Conservation (phyloP, 2,329 filamentous ascomycete genomes). For the Knufia fluminis region DNA sequence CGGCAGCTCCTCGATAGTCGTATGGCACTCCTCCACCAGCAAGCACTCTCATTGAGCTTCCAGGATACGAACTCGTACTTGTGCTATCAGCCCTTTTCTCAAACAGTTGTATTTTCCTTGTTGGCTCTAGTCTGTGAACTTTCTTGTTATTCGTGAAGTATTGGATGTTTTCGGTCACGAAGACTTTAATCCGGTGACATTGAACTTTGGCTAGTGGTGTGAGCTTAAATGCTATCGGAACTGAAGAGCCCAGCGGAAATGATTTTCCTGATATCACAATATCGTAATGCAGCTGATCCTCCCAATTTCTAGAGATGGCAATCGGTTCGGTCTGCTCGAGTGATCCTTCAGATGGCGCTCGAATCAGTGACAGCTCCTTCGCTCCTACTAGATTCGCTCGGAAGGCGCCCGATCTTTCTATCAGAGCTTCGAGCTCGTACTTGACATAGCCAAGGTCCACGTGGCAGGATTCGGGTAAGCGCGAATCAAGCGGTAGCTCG, state of each 20-base stretch:
- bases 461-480: conserved; percentile 72
- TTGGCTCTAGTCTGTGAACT: conserved; percentile 74
- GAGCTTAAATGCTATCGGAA: conserved; percentile 89
- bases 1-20: conserved; percentile 48
- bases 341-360: conserved; percentile 77
- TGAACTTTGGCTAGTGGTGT: conserved; percentile 89
- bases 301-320: conserved; percentile 86
- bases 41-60: conserved; percentile 66
- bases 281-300: conserved; percentile 90
- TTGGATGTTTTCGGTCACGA: conserved; percentile 80
- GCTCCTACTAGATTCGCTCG: conserved; percentile 74
- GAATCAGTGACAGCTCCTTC: conserved; percentile 74
- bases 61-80: conserved; percentile 61
- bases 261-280: conserved; percentile 95
- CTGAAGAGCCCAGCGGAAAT: conserved; percentile 76
- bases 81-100: conserved; percentile 78
- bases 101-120: conserved; percentile 73
- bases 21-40: conserved; percentile 73
- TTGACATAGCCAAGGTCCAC: conserved; percentile 78
- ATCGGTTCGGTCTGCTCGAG: conserved; percentile 88
- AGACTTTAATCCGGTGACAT: conserved; percentile 85
- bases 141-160: conserved; percentile 81
- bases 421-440: conserved; percentile 75
- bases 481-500: conserved; percentile 71
- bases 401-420: conserved; percentile 83